Percentiles rank a stretch among this genome's conserved stretches.
Conservation (phyloP, 2,329 filamentous ascomycete species). For the Colletotrichum musicola region DNA sequence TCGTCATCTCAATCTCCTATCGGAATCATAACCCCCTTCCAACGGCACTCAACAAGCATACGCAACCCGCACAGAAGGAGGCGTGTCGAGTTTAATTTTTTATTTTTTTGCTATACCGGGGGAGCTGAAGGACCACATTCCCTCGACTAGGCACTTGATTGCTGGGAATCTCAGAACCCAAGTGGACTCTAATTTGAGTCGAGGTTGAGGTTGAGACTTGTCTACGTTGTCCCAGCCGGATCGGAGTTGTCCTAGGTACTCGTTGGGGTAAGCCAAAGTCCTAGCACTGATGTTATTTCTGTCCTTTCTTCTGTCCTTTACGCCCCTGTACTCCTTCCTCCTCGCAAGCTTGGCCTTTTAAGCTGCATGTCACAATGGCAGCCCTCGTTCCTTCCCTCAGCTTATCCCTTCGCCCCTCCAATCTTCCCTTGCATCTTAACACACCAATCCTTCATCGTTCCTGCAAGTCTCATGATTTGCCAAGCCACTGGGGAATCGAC, state of each 20-base stretch:
- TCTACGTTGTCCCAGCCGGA: neutral
- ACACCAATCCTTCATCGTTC: constrained; percentile 34
- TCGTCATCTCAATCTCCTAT: no score
- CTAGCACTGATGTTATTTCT: neutral
- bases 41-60: no score
- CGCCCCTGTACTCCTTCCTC: neutral
- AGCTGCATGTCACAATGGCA: neutral
- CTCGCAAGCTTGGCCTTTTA: no score
- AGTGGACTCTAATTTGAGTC: neutral
- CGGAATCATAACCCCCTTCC: no score
- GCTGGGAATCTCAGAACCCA: no score
- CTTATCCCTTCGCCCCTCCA: constrained; percentile 21
- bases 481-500: neutral
- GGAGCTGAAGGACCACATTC: no score
- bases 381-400: neutral
- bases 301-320: neutral
- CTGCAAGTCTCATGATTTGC: constrained; percentile 41
- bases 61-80: no score
- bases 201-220: neutral
- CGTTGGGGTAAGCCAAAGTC: neutral
- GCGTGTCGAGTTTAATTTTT: no score
- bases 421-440: constrained; percentile 18
- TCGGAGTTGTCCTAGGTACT: neutral
- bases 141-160: no score
- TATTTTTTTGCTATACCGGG: no score